Percentiles rank a stretch among this genome's conserved stretches.
phyloP scores from a whole-genome alignment of 306 rosid genomes.

The Malus orientalis region DNA sequence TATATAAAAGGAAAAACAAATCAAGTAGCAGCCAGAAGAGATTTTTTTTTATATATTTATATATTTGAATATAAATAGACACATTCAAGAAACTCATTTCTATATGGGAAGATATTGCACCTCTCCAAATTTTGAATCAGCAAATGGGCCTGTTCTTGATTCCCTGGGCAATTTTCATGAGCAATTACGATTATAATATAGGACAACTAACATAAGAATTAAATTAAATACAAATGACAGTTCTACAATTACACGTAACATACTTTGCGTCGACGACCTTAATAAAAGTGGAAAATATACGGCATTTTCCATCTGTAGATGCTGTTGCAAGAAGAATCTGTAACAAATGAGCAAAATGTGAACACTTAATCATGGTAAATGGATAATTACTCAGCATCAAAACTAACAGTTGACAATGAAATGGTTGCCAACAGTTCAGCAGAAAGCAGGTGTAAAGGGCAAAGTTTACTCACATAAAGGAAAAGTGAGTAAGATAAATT shows the following conservation, averaged over 20 bases:
- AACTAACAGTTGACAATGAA: not conserved
- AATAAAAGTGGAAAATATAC: slow-evolving; percentile 81
- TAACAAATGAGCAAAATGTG: slow-evolving; percentile 3
- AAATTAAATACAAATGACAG: not conserved
- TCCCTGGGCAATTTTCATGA: slow-evolving; percentile 64
- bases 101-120: slow-evolving; percentile 33
- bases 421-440: not conserved
- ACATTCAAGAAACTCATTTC: not conserved
- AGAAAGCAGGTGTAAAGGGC: not conserved
- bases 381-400: not conserved
- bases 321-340: slow-evolving; percentile 94
- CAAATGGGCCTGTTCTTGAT: slow-evolving; percentile 49
- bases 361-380: slow-evolving; percentile 5
- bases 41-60: not conserved
- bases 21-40: not conserved
- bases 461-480: not conserved
- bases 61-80: not conserved
- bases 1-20: not conserved
- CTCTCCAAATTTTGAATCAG: slow-evolving; percentile 95
- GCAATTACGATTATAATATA: slow-evolving; percentile 18
- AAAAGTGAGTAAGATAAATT: not conserved
- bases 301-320: slow-evolving; percentile 94
- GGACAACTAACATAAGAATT: not conserved
- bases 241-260: slow-evolving; percentile 24
- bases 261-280: slow-evolving; percentile 92